Base-by-base conservation (phyloP, 768 basidiomycete genomes). In the Tulasnella sp. region DNA sequence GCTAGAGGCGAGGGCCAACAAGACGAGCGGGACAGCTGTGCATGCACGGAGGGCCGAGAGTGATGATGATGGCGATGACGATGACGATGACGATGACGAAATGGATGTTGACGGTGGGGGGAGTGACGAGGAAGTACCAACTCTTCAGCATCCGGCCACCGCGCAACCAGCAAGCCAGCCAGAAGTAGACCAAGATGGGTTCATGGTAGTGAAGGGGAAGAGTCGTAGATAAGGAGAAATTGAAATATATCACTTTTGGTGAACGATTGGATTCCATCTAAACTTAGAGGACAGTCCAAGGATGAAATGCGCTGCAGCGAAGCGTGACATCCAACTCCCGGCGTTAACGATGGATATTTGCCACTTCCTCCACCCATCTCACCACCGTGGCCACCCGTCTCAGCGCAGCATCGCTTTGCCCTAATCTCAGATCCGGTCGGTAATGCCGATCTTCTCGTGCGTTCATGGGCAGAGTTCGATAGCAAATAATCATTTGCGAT, bases 111-210 rank as follows among this genome's bases (percentile, higher is more conserved):
- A 63, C 17, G 61, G 60, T 23, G 66, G 55, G 4, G 75, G 74
- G 21, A 75, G 72, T n/a, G 75, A 74, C 63, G 78, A 77, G 21
- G 76, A 77, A 34, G 73, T 71, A 71, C 1, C 88, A 86, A 2
- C 76, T 76, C 64, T 69, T 89, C 23, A 64, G 43, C 62, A 68
- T 2, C 62, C n/a, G n/a, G n/a, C n/a, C n/a, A n/a, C n/a, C n/a
- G n/a, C 60, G 7, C 51, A 66, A 49, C 54, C 65, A 29, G 64
- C 69, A 61, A 72, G 65, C n/a, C 74, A 71, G 53, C 72, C 76
- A 10, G 84, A 86, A 66, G 77, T 94, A 0, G 94, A 97, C 66
- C 88, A 93, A 62, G 93, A 98, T 61, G 94, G 94, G 0, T 98
- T 98, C 68, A 90, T 86, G 2, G 68, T 85, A 52, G 89, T 98